Base-by-base conservation (phyloP, 495 filamentous ascomycete species). In the Penicillium lividum region DNA sequence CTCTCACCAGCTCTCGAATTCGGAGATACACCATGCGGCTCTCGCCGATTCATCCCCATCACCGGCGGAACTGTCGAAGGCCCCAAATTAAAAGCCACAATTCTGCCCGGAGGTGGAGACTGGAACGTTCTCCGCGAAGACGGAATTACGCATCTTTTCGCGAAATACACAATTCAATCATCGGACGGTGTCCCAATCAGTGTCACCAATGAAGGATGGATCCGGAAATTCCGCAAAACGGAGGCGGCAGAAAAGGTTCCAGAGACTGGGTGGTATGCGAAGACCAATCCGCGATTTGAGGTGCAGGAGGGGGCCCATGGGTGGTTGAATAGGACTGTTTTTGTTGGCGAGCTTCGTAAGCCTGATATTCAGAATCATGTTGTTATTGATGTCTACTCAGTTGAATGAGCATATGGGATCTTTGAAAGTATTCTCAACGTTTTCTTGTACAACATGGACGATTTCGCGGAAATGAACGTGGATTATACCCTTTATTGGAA, bases 131-230 rank as follows among this genome's bases (percentile, higher is more conserved):
- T 53, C 3, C 50, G 56, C 8, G 42, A 59, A 1, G 50, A 59
- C 16, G 56, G 56, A 3, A 42, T 58, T 1, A 42, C 30, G 5
- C 49, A 53, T 31, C 16, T 53, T 0, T 53, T 53, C 18, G 56
- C 56, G 15, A 53, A 58, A 58, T 58, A 58, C 33, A 46, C 48
- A 5, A 52, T 58, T n/a, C 22, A 53, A n/a, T 27, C 56, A 16
- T 38, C 42, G 4, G 56, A 53, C 15, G 56, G 56, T 9, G 42
- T 15, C 10, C 27, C 47, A 2, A 48, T 58, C 30, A 53, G 51
- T 44, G 56, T 58, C n/a, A 58, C 44, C 29, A 58, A 53, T 53
- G 56, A 58, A 45, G 56, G 56, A 16, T 53, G 31, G 42, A 40
- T 59, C 7, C 29, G 42, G 5, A 53, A 59, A 22, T 58, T 52